A percentile compares a stretch with the other conserved stretches of the same genome.
Conservation (phyloP, 1,284 basidiomycete genomes). For the Phellopilus nigrolimitatus region DNA sequence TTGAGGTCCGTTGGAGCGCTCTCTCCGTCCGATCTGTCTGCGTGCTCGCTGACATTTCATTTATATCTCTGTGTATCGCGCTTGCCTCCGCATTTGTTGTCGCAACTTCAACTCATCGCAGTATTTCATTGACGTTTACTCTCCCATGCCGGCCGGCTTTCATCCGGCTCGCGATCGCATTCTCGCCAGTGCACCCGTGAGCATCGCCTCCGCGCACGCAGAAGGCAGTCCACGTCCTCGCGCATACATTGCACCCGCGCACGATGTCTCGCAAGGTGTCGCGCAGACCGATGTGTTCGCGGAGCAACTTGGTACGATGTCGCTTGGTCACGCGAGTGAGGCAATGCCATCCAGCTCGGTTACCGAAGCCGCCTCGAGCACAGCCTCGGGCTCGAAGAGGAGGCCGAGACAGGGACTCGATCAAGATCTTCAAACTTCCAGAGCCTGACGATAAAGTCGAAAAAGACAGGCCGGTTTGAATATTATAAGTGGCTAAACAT, state of each 20-base stretch:
- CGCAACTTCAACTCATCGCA: not conserved
- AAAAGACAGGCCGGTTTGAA: no score
- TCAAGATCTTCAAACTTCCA: no score
- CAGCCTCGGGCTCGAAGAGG: no score
- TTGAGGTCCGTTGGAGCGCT: conserved; percentile 6
- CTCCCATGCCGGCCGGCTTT: conserved; percentile 13
- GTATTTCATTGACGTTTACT: conserved; percentile 17
- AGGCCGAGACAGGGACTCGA: no score
- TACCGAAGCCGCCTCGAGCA: not conserved
- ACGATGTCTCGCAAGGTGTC: conserved; percentile 3
- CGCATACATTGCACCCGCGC: conserved; percentile 12
- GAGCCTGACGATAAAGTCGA: no score
- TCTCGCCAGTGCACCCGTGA: conserved; percentile 2
- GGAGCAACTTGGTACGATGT: not conserved
- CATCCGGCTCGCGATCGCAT: conserved; percentile 1
- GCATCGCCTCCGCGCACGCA: conserved; percentile 5
- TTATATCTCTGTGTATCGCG: not conserved
- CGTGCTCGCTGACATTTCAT: not conserved
- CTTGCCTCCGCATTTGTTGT: not conserved
- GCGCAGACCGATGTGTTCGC: not conserved
- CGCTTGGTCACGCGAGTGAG: not conserved
- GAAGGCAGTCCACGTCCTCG: conserved; percentile 9
- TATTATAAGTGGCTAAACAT: no score
- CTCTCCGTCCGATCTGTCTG: not conserved
- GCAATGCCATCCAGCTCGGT: not conserved